Conservation (phyloP, 768 basidiomycete species). For the Thelephora ganbajun region DNA sequence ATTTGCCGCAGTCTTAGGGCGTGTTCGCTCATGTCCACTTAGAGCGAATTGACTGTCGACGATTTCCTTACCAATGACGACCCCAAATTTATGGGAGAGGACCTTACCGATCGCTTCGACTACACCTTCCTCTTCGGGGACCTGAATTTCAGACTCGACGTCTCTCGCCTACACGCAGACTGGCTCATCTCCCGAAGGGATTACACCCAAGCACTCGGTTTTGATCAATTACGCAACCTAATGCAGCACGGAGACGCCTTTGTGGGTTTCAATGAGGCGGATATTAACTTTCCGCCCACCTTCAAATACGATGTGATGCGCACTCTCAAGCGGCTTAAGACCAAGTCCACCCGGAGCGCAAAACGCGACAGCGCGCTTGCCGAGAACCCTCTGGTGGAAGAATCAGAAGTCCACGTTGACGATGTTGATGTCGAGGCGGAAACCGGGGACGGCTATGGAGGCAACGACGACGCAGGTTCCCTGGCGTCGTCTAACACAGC, state of each 20-base stretch:
- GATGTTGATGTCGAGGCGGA: constrained; percentile 7
- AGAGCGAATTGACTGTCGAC: constrained; percentile 70
- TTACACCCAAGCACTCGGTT: constrained; percentile 73
- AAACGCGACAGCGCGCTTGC: constrained; percentile 1
- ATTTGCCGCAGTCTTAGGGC: no score
- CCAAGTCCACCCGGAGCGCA: constrained; percentile 14
- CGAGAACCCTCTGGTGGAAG: not conserved
- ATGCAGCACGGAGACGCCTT: constrained; percentile 63
- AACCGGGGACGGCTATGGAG: constrained; percentile 27
- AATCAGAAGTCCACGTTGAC: not conserved
- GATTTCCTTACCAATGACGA: constrained; percentile 57
- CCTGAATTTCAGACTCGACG: constrained; percentile 81
- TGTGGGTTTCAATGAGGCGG: constrained; percentile 64
- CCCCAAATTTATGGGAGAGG: constrained; percentile 58
- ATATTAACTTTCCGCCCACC: constrained; percentile 80
- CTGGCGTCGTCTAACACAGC: constrained; percentile 40
- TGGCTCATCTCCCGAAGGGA: constrained; percentile 84
- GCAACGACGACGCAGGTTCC: constrained; percentile 33
- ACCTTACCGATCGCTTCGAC: constrained; percentile 82
- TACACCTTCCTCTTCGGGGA: constrained; percentile 84
- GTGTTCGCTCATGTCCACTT: not conserved
- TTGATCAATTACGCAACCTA: constrained; percentile 75
- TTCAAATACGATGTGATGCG: constrained; percentile 84
- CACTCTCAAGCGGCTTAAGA: constrained; percentile 34
- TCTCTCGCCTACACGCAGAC: constrained; percentile 85